Evolutionary conservation across 164 flowering plant genomes (phyloP).

Genomic region (Platanus orientalis): DNA sequence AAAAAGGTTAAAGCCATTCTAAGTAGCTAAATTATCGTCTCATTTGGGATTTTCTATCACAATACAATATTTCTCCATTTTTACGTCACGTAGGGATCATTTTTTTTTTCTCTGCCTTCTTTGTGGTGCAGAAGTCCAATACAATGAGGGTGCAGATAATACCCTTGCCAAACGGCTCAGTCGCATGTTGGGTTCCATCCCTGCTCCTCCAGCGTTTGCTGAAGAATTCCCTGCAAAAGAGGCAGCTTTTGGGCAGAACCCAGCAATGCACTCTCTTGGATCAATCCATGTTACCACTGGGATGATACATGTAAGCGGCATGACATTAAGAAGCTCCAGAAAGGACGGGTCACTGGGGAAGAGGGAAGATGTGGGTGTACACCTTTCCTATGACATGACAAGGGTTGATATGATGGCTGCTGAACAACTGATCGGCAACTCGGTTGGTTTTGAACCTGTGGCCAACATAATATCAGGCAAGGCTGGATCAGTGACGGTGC

Average conservation of each 20-base stretch:
- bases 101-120: conserved; percentile 6
- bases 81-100: neutral
- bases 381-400: conserved; percentile 30
- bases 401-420: conserved; percentile 14
- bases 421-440: conserved; percentile 5
- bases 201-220: conserved; percentile 69
- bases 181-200: conserved; percentile 43
- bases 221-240: conserved; percentile 49
- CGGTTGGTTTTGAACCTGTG: conserved; percentile 10
- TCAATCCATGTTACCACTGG: conserved; percentile 58
- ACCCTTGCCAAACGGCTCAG: conserved; percentile 37
- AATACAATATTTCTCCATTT: too few relatives aligned
- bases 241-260: conserved; percentile 27
- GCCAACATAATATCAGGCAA: conserved; percentile 27
- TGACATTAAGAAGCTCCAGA: conserved; percentile 21
- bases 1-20: too few relatives aligned
- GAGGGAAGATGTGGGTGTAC: conserved; percentile 29
- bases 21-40: too few relatives aligned
- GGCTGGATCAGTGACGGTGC: conserved; percentile 22
- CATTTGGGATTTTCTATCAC: neutral
- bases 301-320: conserved; percentile 40
- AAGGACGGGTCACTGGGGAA: conserved; percentile 35
- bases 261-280: conserved; percentile 39
- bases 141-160: conserved; percentile 8
- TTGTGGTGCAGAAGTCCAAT: conserved; percentile 37